Conservation (phyloP, 768 basidiomycete species). For the Kwoniella botswanensis region DNA sequence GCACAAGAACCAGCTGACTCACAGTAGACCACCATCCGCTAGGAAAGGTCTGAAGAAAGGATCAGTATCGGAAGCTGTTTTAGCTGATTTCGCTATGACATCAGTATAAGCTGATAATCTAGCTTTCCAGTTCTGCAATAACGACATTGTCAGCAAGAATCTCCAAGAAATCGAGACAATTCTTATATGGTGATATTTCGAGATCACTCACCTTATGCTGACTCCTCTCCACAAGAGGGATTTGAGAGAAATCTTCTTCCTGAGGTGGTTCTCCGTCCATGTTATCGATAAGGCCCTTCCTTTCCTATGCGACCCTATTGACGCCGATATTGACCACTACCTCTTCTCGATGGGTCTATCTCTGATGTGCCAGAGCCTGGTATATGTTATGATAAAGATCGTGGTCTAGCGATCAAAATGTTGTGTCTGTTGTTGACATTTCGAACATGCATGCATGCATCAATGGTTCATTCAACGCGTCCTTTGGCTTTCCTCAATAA, state of each 20-base stretch:
- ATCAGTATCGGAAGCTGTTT: constrained; percentile 89
- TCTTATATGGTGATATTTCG: too few species aligned
- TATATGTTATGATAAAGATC: background rate
- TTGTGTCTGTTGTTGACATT: background rate
- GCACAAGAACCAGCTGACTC: constrained; percentile 16
- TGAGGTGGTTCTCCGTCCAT: constrained; percentile 86
- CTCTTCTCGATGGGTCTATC: background rate
- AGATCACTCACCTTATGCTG: constrained; percentile 68
- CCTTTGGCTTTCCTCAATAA: background rate
- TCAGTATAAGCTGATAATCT: constrained; percentile 89
- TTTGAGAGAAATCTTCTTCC: constrained; percentile 87
- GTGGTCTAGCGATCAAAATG: background rate
- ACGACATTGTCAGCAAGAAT: constrained; percentile 2
- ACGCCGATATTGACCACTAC: background rate
- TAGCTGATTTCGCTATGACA: constrained; percentile 82
- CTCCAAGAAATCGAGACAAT: too few species aligned
- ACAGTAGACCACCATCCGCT: constrained; percentile 72
- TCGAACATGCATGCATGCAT: background rate
- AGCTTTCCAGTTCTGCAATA: constrained; percentile 86
- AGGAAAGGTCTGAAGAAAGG: constrained; percentile 90
- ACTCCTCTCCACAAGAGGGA: constrained; percentile 79
- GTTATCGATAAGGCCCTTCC: background rate
- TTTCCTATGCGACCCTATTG: background rate
- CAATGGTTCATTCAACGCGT: too few species aligned
- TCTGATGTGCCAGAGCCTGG: background rate